Evolutionary conservation across 2,329 filamentous ascomycete genomes (phyloP).

Genomic region (Domatiomyces globalis): DNA sequence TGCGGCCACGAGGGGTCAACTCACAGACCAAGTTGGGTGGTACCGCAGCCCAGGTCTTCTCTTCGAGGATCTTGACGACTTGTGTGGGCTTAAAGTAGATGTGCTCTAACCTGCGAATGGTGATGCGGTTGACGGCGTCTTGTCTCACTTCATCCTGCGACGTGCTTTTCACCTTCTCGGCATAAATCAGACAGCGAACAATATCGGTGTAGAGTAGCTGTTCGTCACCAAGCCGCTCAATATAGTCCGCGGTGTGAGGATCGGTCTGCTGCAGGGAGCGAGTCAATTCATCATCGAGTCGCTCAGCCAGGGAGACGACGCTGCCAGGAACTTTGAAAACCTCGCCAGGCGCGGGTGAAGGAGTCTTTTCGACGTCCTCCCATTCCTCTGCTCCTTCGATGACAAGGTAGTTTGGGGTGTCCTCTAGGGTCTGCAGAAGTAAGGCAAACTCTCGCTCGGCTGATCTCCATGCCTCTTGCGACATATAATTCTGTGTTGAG

Average conservation of each 20-base stretch:
- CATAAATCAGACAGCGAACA: constrained; percentile 75
- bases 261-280: constrained; percentile 96
- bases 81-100: constrained; percentile 98
- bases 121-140: constrained; percentile 78
- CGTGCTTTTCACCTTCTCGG: constrained; percentile 59
- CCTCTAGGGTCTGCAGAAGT: constrained; percentile 65
- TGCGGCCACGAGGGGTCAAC: constrained; percentile 60
- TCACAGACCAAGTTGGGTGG: constrained; percentile 56
- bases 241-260: constrained; percentile 96
- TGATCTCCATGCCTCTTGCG: constrained; percentile 90
- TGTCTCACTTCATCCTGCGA: constrained; percentile 57
- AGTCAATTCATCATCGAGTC: constrained; percentile 91
- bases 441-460: constrained; percentile 73
- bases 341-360: constrained; percentile 56
- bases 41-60: constrained; percentile 79
- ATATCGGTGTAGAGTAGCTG: constrained; percentile 81
- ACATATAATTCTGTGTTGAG: constrained; percentile 61
- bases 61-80: constrained; percentile 85
- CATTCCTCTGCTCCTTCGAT: constrained; percentile 90
- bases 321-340: constrained; percentile 86
- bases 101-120: constrained; percentile 90
- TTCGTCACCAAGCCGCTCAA: constrained; percentile 87
- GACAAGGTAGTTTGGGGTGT: constrained; percentile 67
- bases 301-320: constrained; percentile 84
- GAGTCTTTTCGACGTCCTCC: constrained; percentile 96